Evolutionary conservation across 2,329 filamentous ascomycete species (phyloP).

Genomic region (Colletotrichum sp.): DNA sequence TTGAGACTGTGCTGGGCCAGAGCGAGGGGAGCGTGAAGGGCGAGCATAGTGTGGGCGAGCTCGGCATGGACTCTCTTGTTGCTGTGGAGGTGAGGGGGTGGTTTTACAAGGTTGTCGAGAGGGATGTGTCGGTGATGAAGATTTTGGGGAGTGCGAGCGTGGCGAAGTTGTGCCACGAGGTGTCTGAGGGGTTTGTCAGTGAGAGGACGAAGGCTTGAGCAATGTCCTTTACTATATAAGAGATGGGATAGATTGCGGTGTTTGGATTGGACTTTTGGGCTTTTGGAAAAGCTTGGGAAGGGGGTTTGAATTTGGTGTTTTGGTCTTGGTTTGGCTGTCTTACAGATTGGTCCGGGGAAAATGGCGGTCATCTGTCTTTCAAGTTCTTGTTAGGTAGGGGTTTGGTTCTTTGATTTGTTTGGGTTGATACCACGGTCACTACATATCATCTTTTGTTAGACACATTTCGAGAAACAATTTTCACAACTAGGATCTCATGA

Average conservation of each 20-base stretch:
- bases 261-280: background rate
- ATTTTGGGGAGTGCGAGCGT: constrained; percentile 40
- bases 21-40: constrained; percentile 30
- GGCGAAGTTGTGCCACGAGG: constrained; percentile 18
- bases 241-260: background rate
- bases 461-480: background rate
- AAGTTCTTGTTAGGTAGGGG: background rate
- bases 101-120: constrained; percentile 48
- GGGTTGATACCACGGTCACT: background rate
- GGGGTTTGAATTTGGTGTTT: background rate
- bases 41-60: constrained; percentile 36
- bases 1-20: constrained; percentile 24
- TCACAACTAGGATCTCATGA: background rate
- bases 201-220: constrained; percentile 2
- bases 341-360: background rate
- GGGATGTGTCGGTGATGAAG: constrained; percentile 51
- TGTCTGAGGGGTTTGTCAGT: background rate
- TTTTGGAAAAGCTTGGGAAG: background rate
- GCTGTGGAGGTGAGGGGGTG: constrained; percentile 47
- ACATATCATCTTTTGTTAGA: background rate
- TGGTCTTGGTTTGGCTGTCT: background rate
- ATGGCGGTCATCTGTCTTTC: background rate
- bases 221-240: too few species aligned
- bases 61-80: constrained; percentile 32
- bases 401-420: background rate